phyloP scores from a whole-genome alignment of 2,329 filamentous ascomycete genomes.

The Clarireedia paspali region DNA sequence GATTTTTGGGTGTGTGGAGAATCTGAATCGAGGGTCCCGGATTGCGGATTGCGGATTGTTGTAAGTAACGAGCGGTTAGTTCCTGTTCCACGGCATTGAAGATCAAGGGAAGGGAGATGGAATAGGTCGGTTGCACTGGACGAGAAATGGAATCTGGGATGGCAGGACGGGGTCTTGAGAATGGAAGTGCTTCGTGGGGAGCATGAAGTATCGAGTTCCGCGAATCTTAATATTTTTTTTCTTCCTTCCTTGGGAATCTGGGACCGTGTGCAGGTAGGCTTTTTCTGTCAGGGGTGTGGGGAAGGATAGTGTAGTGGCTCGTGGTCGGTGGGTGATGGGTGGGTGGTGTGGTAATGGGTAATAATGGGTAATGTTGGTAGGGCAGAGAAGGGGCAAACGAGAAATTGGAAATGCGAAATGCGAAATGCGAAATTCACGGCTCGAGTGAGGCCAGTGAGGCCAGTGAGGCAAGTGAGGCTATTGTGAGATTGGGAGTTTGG shows the following conservation, averaged over 20 bases:
- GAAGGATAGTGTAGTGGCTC: not conserved
- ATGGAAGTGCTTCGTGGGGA: too few species aligned
- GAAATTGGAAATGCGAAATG: not conserved
- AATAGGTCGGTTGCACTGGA: constrained; percentile 1
- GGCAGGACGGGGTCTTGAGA: not conserved
- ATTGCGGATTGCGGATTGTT: constrained; percentile 7
- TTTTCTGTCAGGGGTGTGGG: not conserved
- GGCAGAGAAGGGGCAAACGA: not conserved
- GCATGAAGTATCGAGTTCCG: too few species aligned
- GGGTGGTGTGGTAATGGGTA: not conserved
- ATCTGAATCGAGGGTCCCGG: constrained; percentile 7
- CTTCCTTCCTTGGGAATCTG: not conserved
- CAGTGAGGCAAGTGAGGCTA: too few species aligned
- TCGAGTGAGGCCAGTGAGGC: too few species aligned
- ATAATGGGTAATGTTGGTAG: not conserved
- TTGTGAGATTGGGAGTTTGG: too few species aligned
- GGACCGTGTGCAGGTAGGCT: not conserved
- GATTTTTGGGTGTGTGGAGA: constrained; percentile 7
- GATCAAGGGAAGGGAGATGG: constrained; percentile 7
- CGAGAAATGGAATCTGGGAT: not conserved
- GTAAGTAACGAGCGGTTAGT: constrained; percentile 8
- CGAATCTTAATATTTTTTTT: not conserved
- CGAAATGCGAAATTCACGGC: too few species aligned
- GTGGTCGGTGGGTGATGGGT: too few species aligned
- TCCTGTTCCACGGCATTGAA: constrained; percentile 9